Base-by-base conservation (phyloP, 495 filamentous ascomycete species). In the Pyrenopolyporus hunteri region DNA sequence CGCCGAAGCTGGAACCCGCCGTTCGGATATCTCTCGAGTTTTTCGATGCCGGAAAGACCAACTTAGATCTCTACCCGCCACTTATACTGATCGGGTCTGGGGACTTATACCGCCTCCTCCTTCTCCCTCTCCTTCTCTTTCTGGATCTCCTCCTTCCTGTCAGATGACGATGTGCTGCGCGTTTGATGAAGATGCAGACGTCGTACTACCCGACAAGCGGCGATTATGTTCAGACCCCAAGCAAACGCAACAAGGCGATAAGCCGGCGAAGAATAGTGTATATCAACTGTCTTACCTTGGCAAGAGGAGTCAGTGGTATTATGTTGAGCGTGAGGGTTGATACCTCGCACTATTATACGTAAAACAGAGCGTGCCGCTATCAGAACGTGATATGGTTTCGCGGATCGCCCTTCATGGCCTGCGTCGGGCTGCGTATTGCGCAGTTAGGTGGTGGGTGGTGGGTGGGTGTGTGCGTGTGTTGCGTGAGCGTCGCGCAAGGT, bases 241-340 rank as follows among this genome's bases (percentile, higher is more conserved):
- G 45, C 63, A 60, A 60, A 61, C 51, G 57, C 42, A 32, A 19
- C 20, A 52, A 57, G 52, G 46, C 50, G 32, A 60, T 47, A 20
- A 31, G 33, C 47, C 44, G 50, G 49, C 48, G 40, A 50, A 19
- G 29, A 20, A 36, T 48, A 9, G 13, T 29, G 14, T 14, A 19
- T 58, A 10, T 39, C 33, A 47, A 14, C 17, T 45, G 33, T 57
- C 57, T 65, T 57, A 65, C 57, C 57, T 66, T 36, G 42, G 50
- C 26, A 46, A 46, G 14, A 57, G 28, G 6, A 8, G 23, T 22
- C 33, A 35, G 57, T 57, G 46, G 63, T 32, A 35, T 45, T 51
- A 39, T 59, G 62, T 46, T 45, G 13, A 60, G 52, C 49, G 44
- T 60, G 56, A 60, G 55, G 31, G 11, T 57, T 60, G 56, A 60